Conservation (phyloP, 2,329 filamentous ascomycete genomes). For the Aspergillus fischeri region DNA sequence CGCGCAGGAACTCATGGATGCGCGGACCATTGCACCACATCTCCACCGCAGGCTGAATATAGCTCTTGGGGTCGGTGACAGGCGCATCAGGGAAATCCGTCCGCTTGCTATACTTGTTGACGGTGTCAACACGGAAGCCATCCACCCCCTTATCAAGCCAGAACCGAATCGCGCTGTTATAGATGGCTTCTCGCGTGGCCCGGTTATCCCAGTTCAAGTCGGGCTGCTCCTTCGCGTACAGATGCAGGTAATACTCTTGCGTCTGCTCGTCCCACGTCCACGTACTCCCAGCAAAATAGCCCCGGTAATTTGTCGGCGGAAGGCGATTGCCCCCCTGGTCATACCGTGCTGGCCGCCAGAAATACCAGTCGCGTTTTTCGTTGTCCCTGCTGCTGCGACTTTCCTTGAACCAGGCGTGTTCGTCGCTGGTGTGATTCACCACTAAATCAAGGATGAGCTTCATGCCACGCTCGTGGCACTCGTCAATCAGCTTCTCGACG, state of each 20-base stretch:
- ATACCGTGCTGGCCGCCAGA: slow-evolving; percentile 46
- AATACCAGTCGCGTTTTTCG: slow-evolving; percentile 63
- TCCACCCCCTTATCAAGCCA: slow-evolving; percentile 69
- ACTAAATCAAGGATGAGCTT: slow-evolving; percentile 67
- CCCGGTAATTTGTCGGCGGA: slow-evolving; percentile 68
- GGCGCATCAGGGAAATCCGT: slow-evolving; percentile 54
- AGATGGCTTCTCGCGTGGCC: slow-evolving; percentile 61
- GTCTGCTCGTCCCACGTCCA: slow-evolving; percentile 68
- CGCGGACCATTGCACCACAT: slow-evolving; percentile 65
- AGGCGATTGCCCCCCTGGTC: slow-evolving; percentile 53
- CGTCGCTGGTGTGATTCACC: slow-evolving; percentile 67
- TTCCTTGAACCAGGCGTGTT: slow-evolving; percentile 66
- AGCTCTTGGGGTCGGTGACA: slow-evolving; percentile 45
- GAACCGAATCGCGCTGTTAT: slow-evolving; percentile 65
- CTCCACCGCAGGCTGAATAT: slow-evolving; percentile 50
- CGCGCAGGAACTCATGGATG: slow-evolving; percentile 65
- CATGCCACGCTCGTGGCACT: slow-evolving; percentile 58
- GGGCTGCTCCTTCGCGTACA: slow-evolving; percentile 69
- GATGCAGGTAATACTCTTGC: slow-evolving; percentile 67
- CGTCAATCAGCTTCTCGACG: slow-evolving; percentile 54
- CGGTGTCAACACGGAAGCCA: slow-evolving; percentile 66
- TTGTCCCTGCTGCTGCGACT: slow-evolving; percentile 54
- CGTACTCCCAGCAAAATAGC: slow-evolving; percentile 56
- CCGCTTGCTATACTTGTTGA: slow-evolving; percentile 58
- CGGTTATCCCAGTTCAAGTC: slow-evolving; percentile 75